phyloP scores from a whole-genome alignment of 176 grass and related monocot genomes.

The Lolium perenne region DNA sequence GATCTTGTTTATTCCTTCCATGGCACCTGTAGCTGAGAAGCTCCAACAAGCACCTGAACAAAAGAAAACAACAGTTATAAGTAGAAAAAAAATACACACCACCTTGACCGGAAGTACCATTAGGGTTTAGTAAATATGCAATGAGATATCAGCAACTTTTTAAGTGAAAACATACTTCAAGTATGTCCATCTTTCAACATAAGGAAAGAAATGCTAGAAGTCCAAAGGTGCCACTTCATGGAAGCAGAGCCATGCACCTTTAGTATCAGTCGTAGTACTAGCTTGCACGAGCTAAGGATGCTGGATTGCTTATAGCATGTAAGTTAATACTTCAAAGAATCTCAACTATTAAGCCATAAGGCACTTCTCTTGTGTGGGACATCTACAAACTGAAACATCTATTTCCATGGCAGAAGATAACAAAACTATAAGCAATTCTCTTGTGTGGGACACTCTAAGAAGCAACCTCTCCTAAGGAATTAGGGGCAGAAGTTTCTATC shows the following conservation, averaged over 20 bases:
- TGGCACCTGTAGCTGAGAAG: slow-evolving; percentile 92
- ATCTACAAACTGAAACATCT: background rate
- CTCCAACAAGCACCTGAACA: slow-evolving; percentile 91
- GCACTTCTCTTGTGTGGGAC: too few relatives aligned
- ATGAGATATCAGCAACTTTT: background rate
- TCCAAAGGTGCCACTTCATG: background rate
- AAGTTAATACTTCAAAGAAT: background rate
- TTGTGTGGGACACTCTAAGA: background rate
- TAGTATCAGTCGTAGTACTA: background rate
- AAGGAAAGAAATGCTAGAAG: background rate
- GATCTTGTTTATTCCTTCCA: slow-evolving; percentile 99
- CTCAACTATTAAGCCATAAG: background rate
- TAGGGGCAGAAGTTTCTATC: too few relatives aligned
- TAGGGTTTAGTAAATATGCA: background rate
- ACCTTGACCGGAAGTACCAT: background rate
- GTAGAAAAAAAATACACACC: slow-evolving; percentile 3
- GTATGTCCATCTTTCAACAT: background rate
- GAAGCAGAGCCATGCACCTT: background rate
- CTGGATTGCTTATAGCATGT: background rate
- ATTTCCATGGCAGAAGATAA: slow-evolving; percentile 9
- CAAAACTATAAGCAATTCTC: background rate
- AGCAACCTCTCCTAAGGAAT: background rate
- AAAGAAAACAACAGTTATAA: background rate
- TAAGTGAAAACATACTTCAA: background rate
- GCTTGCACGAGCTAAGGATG: background rate